Evolutionary conservation across 768 basidiomycete species (phyloP), one percentile per base, ranked within the genome.

Genomic region (Melanogaster broomeanus): DNA sequence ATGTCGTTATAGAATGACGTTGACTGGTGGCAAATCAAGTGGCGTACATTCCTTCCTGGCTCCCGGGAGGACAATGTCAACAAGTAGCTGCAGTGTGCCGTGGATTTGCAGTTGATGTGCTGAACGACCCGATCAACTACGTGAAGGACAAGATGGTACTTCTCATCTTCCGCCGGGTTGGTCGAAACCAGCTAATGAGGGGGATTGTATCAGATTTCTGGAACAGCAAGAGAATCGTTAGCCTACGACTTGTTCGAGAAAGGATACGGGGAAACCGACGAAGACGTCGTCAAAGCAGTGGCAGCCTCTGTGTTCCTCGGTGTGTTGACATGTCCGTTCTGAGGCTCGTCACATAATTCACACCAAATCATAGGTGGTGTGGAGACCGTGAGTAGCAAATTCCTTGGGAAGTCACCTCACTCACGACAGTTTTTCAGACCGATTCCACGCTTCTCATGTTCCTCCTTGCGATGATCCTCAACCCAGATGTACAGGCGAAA

Each of bases 381-480:
- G 8, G 68, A 69, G 7, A 69, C 63, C 9, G 66, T 68, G 37
- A 7, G 66, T 46, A 16, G 4, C 10, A 15, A 38, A 24, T 16
- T 25, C 1, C 18, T 24, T 25, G 15, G n/a, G 6, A 4, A 16
- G 11, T 15, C 19, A 2, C 19, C 25, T 16, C 28, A n/a, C 13
- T 43, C 51, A 45, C 33, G 30, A 53, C 45, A 2, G 15, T 28
- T 0, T 25, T 28, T 16, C 48, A 70, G 63, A 57, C 22, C 18
- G 47, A 48, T 52, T 49, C 49, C 2, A 52, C 39, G 1, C 2
- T 69, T 11, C 50, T 40, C 19, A 45, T 62, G 10, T 73, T 74
- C 49, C 40, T 70, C 43, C 61, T 72, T 6, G 69, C 66, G 16
- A 72, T 74, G 70, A 31, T 67, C 8, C 61, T 62, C 19, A 37